Base-by-base conservation (phyloP, 1,139 yeast species). In the Pichia sp. region DNA sequence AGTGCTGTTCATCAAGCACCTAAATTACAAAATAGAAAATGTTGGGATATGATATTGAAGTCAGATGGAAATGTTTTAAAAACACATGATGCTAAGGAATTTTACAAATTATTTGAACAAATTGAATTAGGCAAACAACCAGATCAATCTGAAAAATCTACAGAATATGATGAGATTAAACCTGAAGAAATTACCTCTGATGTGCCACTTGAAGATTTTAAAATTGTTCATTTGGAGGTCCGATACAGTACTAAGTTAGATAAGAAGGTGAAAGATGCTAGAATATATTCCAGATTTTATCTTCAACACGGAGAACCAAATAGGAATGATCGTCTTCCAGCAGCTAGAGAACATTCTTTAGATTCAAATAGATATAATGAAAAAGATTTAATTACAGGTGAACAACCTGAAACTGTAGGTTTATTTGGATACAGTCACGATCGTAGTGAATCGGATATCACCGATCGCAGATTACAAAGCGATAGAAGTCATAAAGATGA, bases 221-320 rank as follows among this genome's bases (percentile, higher is more conserved):
- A 35, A 24, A 30, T 40, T 6, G 45, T 45, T 7, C 25, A 39
- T 4, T 26, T 48, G 6, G 42, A 42, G 30, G 63, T 74, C 4
- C 67, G 90, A 50, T 77, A 71, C 54, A 71, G 86, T 5, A 67
- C 73, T 37, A 68, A 65, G 42, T 65, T 74, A 9, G 90, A 84
- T 60, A 67, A 68, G 41, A 82, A 83, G 54, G 75, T 75, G 37
- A 70, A 70, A 50, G 75, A 78, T 51, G 82, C 90, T 5, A 67
- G 78, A 26, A 74, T 69, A 16, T 74, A 73, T 47, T 81, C 89
- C 27, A 63, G 87, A 36, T 84, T 82, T 60, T 84, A 84, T 62
- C 66, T 82, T 49, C 59, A 82, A 22, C 82, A 84, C 56, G 94
- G 94, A 3, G 92, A 82, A 56, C 94, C 94, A 0, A 78, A 78